Evolutionary conservation across 208 protist genomes (phyloP).

Genomic region (Leishmania arabica): DNA sequence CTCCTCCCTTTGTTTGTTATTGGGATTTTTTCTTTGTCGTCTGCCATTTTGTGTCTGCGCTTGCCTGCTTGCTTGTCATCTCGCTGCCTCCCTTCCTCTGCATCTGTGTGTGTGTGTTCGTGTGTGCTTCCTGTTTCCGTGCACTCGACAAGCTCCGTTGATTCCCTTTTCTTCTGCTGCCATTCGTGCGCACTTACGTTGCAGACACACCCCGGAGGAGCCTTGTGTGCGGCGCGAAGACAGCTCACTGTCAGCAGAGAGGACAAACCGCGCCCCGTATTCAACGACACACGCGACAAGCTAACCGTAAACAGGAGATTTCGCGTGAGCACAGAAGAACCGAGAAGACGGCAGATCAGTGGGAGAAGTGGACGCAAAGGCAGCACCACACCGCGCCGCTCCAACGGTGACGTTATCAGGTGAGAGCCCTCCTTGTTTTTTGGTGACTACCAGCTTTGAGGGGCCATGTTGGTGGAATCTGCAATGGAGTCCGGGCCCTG

Average conservation of each 20-base stretch:
- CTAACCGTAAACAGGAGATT: background rate
- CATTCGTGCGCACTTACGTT: background rate
- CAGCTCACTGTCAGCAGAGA: background rate
- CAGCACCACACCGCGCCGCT: background rate
- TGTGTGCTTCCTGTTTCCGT: background rate
- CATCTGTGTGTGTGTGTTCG: too few relatives aligned
- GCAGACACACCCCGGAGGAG: background rate
- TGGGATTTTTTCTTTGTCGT: background rate
- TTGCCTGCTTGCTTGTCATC: background rate
- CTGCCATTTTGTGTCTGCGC: background rate
- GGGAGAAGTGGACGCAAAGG: background rate
- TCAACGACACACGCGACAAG: background rate
- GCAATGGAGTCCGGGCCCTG: background rate
- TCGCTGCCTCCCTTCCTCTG: background rate
- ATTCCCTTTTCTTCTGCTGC: slow-evolving; percentile 14
- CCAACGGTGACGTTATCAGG: background rate
- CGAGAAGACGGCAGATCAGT: background rate
- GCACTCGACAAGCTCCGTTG: background rate
- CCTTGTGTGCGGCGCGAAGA: background rate
- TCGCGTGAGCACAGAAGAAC: background rate
- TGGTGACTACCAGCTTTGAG: background rate
- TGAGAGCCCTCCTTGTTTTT: background rate
- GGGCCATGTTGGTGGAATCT: background rate
- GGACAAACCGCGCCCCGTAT: background rate
- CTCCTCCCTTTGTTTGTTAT: background rate